Conservation (phyloP, 139 green algal species). For the Tetraselmis chui region DNA sequence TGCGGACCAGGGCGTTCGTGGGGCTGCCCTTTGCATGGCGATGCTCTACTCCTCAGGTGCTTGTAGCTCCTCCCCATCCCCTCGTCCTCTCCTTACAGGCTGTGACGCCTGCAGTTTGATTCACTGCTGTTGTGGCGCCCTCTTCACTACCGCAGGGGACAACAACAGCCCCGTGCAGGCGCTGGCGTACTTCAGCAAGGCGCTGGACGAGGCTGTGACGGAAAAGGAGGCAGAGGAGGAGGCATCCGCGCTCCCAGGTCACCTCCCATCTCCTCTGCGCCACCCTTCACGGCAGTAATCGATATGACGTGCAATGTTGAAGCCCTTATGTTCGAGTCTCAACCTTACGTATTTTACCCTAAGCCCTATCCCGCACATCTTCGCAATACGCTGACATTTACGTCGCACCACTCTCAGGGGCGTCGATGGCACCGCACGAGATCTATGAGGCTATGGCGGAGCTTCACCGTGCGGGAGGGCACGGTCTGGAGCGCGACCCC, state of each 20-base stretch:
- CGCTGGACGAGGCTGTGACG: background rate
- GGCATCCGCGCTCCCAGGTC: background rate
- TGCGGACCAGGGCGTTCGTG: background rate
- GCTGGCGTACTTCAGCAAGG: background rate
- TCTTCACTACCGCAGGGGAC: background rate
- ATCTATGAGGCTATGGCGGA: slow-evolving; percentile 2
- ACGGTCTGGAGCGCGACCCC: background rate
- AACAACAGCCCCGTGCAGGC: background rate
- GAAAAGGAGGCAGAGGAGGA: background rate
- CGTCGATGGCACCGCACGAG: slow-evolving; percentile 13
- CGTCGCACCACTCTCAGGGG: slow-evolving; percentile 13
- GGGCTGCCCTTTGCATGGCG: background rate
- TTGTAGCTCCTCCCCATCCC: background rate
- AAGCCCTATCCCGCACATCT: too few relatives aligned
- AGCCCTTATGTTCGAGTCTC: too few relatives aligned
- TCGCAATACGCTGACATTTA: too few relatives aligned
- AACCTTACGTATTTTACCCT: too few relatives aligned
- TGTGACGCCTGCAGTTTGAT: background rate
- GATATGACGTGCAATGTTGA: too few relatives aligned
- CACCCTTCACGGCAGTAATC: too few relatives aligned
- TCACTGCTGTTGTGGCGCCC: background rate
- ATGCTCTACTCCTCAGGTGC: background rate
- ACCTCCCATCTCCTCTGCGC: background rate
- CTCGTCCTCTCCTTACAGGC: background rate
- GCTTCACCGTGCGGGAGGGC: slow-evolving; percentile 4